Conservation (phyloP, 176 grass and related monocot species). For the Raddia guianensis region DNA sequence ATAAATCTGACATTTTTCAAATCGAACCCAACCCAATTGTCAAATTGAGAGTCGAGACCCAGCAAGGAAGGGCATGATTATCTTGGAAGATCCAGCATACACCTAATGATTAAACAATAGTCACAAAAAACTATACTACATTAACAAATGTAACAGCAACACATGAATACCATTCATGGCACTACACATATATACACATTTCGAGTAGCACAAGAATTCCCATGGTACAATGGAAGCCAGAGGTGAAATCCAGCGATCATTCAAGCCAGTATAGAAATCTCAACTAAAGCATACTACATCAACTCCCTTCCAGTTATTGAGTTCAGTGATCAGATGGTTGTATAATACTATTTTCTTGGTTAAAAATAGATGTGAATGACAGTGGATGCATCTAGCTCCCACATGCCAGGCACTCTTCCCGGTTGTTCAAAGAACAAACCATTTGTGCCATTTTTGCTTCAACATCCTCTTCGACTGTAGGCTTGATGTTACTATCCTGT, state of each 20-base stretch:
- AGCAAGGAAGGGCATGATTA: too few relatives aligned
- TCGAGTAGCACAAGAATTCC: slow-evolving; percentile 25
- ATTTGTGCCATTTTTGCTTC: slow-evolving; percentile 97
- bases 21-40: too few relatives aligned
- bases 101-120: neutral
- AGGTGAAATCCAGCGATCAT: slow-evolving; percentile 19
- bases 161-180: slow-evolving; percentile 19
- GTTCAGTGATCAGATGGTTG: slow-evolving; percentile 31
- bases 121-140: neutral
- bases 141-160: neutral
- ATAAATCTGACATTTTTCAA: too few relatives aligned
- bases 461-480: slow-evolving; percentile 50
- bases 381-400: slow-evolving; percentile 62
- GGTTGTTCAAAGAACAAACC: slow-evolving; percentile 91
- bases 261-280: slow-evolving; percentile 14
- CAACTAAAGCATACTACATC: slow-evolving; percentile 2
- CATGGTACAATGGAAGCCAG: slow-evolving; percentile 20
- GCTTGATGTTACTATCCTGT: slow-evolving; percentile 53
- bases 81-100: neutral
- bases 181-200: slow-evolving; percentile 49
- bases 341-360: slow-evolving; percentile 28
- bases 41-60: too few relatives aligned
- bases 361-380: neutral
- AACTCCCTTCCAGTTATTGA: slow-evolving; percentile 31
- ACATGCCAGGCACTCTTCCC: slow-evolving; percentile 86